These are phyloP conservation scores for Pseudocohnilembus persalinus DNA, from an alignment of 169 alveolate genomes.

Conservation along the genomic window DNA sequence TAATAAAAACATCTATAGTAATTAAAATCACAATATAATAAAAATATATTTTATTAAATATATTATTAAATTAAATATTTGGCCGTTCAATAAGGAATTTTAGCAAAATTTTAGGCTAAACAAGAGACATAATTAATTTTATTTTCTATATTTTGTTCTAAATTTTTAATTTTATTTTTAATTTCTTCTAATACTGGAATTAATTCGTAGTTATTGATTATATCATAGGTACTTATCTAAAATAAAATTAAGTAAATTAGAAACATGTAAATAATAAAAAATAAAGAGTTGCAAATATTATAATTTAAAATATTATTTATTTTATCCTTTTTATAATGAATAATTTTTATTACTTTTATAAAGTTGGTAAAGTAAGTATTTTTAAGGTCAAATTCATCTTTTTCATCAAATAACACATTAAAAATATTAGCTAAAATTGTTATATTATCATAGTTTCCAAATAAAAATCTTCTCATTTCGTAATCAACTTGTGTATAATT, in stretches of 20 bases:
- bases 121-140: neutral
- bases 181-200: no score
- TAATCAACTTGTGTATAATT: slow-evolving; percentile 8
- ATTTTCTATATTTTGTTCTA: neutral
- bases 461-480: slow-evolving; percentile 15
- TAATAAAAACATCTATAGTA: no score
- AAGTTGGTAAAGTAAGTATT: slow-evolving; percentile 2
- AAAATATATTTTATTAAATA: no score
- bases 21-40: no score
- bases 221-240: neutral
- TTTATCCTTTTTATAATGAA: no score
- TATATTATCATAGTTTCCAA: slow-evolving; percentile 8
- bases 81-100: neutral
- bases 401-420: neutral
- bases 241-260: neutral
- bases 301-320: no score
- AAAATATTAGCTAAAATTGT: neutral
- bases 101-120: neutral
- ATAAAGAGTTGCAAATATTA: no score
- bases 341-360: neutral
- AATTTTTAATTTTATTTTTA: no score
- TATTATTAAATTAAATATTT: no score
- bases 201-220: neutral
- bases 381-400: slow-evolving; percentile 12
- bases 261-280: no score